Conservation (phyloP, 1,284 basidiomycete species). For the Kwoniella shivajii region DNA sequence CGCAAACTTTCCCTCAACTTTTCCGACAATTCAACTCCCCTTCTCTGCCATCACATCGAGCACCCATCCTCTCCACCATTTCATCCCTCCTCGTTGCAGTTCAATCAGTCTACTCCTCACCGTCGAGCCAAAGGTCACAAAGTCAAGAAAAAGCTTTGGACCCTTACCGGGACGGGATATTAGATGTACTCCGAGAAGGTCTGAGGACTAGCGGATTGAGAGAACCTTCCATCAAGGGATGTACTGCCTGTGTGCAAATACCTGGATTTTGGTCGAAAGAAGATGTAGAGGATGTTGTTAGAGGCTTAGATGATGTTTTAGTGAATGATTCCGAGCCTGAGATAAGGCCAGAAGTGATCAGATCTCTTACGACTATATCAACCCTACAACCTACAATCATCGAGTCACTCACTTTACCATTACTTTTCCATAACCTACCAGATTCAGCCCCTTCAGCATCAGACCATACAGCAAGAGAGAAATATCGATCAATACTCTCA, state of each 20-base stretch:
- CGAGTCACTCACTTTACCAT: constrained; percentile 74
- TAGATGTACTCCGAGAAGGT: constrained; percentile 48
- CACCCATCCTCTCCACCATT: constrained; percentile 67
- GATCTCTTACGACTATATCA: constrained; percentile 70
- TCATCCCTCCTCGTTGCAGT: constrained; percentile 51
- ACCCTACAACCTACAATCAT: constrained; percentile 67
- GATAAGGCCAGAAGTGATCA: constrained; percentile 63
- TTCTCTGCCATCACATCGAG: constrained; percentile 72
- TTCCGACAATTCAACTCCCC: constrained; percentile 75
- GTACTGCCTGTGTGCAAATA: constrained; percentile 67
- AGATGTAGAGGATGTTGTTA: constrained; percentile 78
- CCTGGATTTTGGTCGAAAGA: constrained; percentile 65
- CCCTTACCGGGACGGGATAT: constrained; percentile 72
- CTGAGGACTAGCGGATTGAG: constrained; percentile 59
- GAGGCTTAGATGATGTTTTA: constrained; percentile 70
- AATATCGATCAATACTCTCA: constrained; percentile 70
- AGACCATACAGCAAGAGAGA: constrained; percentile 62
- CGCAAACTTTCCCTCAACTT: constrained; percentile 70
- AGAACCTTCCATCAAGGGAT: constrained; percentile 59
- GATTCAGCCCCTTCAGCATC: constrained; percentile 64
- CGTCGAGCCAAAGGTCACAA: constrained; percentile 33
- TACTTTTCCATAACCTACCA: constrained; percentile 74
- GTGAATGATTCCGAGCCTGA: constrained; percentile 64
- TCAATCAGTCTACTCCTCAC: constrained; percentile 42
- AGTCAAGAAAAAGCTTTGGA: constrained; percentile 58